A percentile compares a stretch with the other conserved stretches of the same genome.
These are phyloP conservation scores for Albugo laibachii DNA, from an alignment of 352 stramenopile species.

Conservation along the genomic window DNA sequence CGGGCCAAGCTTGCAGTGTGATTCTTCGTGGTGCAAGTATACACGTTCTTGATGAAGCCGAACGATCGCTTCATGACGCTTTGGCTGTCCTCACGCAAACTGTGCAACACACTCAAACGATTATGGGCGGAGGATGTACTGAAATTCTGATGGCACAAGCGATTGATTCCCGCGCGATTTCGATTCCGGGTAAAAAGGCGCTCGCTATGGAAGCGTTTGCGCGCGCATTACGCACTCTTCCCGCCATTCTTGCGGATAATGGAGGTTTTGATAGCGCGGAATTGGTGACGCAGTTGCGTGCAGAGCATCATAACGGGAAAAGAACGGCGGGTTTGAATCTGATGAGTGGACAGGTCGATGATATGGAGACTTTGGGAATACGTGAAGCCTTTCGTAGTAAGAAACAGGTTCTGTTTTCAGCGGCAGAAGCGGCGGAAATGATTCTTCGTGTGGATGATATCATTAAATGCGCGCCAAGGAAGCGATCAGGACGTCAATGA, in stretches of 20 bases:
- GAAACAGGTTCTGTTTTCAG: constrained; percentile 93
- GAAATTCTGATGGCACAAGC: constrained; percentile 93
- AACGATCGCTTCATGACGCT: constrained; percentile 98
- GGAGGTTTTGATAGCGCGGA: constrained; percentile 97
- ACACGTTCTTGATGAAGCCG: constrained; percentile 97
- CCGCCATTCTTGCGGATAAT: constrained; percentile 98
- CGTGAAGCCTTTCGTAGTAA: constrained; percentile 93
- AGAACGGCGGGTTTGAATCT: constrained; percentile 93
- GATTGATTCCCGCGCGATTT: constrained; percentile 79
- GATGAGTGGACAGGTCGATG: constrained; percentile 85
- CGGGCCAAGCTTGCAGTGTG: constrained; percentile 86
- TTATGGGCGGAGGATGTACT: constrained; percentile 93
- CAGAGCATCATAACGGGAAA: constrained; percentile 84
- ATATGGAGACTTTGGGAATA: constrained; percentile 97
- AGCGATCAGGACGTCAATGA: constrained; percentile 12
- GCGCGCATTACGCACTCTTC: constrained; percentile 89
- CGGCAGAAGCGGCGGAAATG: constrained; percentile 97
- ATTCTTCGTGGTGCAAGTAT: constrained; percentile 86
- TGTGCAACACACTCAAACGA: constrained; percentile 90
- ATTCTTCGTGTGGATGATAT: constrained; percentile 99
- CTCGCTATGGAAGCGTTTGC: constrained; percentile 97
- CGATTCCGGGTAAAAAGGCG: constrained; percentile 92
- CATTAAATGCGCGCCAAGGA: constrained; percentile 87
- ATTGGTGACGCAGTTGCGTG: constrained; percentile 90
- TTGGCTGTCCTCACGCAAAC: constrained; percentile 94